Evolutionary conservation across 2,329 filamentous ascomycete genomes (phyloP), one percentile per base, ranked within the genome.

Genomic region (Cercospora janseana): DNA sequence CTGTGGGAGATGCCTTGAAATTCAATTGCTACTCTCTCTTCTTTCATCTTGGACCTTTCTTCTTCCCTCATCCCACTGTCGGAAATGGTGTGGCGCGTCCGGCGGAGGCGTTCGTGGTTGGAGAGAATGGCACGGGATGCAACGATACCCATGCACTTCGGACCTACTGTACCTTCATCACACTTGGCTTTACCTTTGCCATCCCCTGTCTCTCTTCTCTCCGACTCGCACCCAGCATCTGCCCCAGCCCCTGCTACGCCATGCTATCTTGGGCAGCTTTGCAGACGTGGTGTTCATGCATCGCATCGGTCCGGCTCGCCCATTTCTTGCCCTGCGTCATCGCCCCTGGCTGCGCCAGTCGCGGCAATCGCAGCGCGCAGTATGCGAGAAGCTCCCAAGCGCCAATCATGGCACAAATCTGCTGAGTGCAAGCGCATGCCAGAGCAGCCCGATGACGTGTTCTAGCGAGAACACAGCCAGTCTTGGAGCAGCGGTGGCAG

Each of bases 391-490:
- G 35, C 41, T 44, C 13, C 27, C 27, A 15, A 44, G n/a, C 26
- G 26, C 41, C 41, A 44, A 44, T 44, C 41, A 44, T 44, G 18
- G 23, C 15, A 31, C 41, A 16, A 13, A 13, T 29, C 24, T 26
- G 21, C 43, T 37, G 43, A 45, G 44, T 28, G 28, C 32, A 16
- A 29, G 32, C 23, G 15, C 44, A 31, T 29, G 23, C 27, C 41
- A 44, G n/a, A n/a, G n/a, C n/a, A 44, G 41, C 41, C 41, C 34
- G 24, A 37, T 47, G 44, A 47, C 44, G 44, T 47, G 26, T 29
- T 12, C 20, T 31, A 13, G 10, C 32, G 18, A 18, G n/a, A n/a
- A n/a, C n/a, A n/a, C n/a, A n/a, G n/a, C n/a, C n/a, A n/a, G n/a
- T n/a, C n/a, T n/a, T n/a, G n/a, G n/a, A n/a, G n/a, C n/a, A n/a